Base-by-base conservation (phyloP, 1,284 basidiomycete genomes). In the Apiotrichum gracile region DNA sequence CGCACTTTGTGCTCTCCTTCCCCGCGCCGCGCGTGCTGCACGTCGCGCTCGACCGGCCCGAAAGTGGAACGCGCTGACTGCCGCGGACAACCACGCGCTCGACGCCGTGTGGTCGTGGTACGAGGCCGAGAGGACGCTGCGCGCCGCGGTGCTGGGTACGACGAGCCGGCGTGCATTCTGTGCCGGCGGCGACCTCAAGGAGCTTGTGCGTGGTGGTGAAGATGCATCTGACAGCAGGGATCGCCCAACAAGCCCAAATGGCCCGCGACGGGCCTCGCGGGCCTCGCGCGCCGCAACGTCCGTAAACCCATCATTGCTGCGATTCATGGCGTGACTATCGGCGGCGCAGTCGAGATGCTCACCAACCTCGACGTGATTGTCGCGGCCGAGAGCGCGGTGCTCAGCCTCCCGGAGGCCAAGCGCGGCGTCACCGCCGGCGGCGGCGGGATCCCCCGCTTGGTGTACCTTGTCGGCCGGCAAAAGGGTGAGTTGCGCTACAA, bases 291-390 rank as follows among this genome's bases (percentile, higher is more conserved):
- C 25, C 43, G 55, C 21, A 27, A 16, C 5, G 25, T 51, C 1
- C 47, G 49, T 9, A 57, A 57, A 26, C 56, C 56, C 13, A 33
- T 57, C 45, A 57, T 57, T 21, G 56, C 52, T 0, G 56, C 56
- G 0, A 25, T 57, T 1, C 26, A 40, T 33, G 56, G 56, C 22
- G 22, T 51, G 22, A 51, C 49, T 12, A 44, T 57, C 8, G 56
- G 56, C n/a, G 56, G 56, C 7, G 56, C 52, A 2, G 45, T 54
- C n/a, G 56, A 57, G 49, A 54, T 57, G 56, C 34, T 57, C 5
- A 48, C 52, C 4, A 57, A 57, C 33, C 42, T 57, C 29, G 56
- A 57, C 33, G 52, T 57, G 5, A 46, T 54, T 4, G 33, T 57
- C 8, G 56, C 56, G 3, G 56, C 52, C 31, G 52, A 51, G 45